Base-by-base conservation (phyloP, 176 grass and related monocot species). In the Oryza rufipogon region DNA sequence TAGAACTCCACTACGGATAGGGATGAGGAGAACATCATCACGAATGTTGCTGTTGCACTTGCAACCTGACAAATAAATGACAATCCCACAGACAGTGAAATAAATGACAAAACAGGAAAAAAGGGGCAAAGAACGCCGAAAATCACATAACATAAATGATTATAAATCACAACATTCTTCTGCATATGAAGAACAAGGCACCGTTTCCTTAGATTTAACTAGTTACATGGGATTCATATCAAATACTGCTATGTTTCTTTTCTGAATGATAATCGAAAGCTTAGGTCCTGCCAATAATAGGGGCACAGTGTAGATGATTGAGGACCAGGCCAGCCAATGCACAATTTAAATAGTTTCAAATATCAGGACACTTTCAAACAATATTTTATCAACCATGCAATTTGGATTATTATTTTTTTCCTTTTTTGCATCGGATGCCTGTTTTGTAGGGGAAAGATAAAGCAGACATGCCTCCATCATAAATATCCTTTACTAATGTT, bases 11-110 rank as follows among this genome's bases (percentile, higher is more conserved):
- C 91, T 56, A 99, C 97, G 0, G 97, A 99, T 20, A 99, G 91
- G 25, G 93, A 99, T 5, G 97, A 99, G 52, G 97, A 99, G 88
- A 99, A 99, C 97, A 99, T 99, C 97, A 99, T 99, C 54, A 99
- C 97, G 23, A 99, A 99, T 81, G 97, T 99, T 48, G 97, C 91
- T 77, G 93, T 99, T 46, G 93, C 96, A 86, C 96, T 99, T 68
- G 93, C 97, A 71, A 99, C 97, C 97, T 99, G 63, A 23, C 30
- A 80, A 26, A 69, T 47, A 87, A 64, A 61, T 1, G 22, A 70
- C 3, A 60, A 3, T 22, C 6, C 49, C 71, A 25, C 25, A 25
- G 1, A 25, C 25, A 25, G 1, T 25, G 25, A 80, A 26, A 69
- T 47, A 87, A 64, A 60, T 1, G 22, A 70, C 3, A 58, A 3